A percentile compares a stretch with the other conserved stretches of the same genome.
Evolutionary conservation across 495 filamentous ascomycete genomes (phyloP).

Genomic region (Neurospora sp.): DNA sequence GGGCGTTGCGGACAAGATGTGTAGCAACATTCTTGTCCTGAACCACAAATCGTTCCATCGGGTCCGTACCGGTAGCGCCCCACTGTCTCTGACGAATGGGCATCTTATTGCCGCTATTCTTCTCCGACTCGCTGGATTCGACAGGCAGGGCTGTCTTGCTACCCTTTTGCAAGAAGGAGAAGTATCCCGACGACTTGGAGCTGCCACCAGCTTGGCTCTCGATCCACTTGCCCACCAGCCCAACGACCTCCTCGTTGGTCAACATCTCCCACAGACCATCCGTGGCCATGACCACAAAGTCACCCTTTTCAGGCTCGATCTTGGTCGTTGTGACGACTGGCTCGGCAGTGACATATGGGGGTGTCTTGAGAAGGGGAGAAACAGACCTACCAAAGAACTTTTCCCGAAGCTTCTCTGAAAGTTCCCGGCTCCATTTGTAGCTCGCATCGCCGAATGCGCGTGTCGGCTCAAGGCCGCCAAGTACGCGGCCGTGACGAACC

Average conservation of each 20-base stretch:
- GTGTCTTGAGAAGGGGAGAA: slow-evolving; percentile 66
- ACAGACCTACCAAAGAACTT: slow-evolving; percentile 78
- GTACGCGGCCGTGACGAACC: slow-evolving; percentile 74
- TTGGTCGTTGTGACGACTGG: slow-evolving; percentile 92
- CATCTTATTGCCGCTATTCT: slow-evolving; percentile 45
- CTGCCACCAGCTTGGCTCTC: slow-evolving; percentile 53
- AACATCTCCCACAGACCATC: slow-evolving; percentile 99
- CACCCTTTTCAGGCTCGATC: slow-evolving; percentile 79
- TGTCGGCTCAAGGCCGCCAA: slow-evolving; percentile 84
- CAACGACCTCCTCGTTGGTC: slow-evolving; percentile 96
- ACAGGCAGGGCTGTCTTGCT: slow-evolving; percentile 38
- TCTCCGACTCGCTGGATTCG: slow-evolving; percentile 30
- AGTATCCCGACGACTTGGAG: slow-evolving; percentile 36
- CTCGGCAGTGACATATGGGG: slow-evolving; percentile 96
- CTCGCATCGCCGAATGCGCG: slow-evolving; percentile 91
- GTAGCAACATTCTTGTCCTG: slow-evolving; percentile 96
- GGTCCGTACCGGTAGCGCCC: slow-evolving; percentile 51
- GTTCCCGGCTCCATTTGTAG: slow-evolving; percentile 90
- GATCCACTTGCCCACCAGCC: slow-evolving; percentile 92
- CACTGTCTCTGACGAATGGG: slow-evolving; percentile 83
- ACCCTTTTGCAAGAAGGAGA: slow-evolving; percentile 37
- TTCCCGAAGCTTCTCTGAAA: slow-evolving; percentile 66
- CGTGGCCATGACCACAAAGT: slow-evolving; percentile 93
- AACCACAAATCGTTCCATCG: slow-evolving; percentile 74
- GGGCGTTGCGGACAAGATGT: slow-evolving; percentile 88